A percentile compares a stretch with the other conserved stretches of the same genome.
Conservation (phyloP, 2,329 filamentous ascomycete species). For the Elsinoe fawcettii region DNA sequence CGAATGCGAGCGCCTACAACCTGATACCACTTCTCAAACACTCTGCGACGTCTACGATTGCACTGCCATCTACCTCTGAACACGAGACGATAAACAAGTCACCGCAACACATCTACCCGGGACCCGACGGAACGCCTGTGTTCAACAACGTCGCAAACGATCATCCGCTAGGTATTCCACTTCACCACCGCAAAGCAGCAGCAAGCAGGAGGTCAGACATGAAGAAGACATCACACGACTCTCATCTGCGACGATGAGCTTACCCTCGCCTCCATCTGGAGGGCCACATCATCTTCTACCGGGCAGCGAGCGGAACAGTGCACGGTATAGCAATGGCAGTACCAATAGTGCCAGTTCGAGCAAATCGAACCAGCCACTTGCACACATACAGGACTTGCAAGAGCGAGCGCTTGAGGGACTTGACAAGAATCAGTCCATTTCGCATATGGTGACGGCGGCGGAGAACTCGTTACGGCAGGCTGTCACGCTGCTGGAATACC, state of each 20-base stretch:
- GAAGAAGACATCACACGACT: not conserved
- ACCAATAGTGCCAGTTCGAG: constrained; percentile 12
- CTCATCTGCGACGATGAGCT: constrained; percentile 8
- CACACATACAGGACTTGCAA: constrained; percentile 39
- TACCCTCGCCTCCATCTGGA: constrained; percentile 15
- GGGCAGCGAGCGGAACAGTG: constrained; percentile 12
- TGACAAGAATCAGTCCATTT: constrained; percentile 23
- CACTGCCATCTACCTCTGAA: not conserved
- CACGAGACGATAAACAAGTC: too few relatives aligned
- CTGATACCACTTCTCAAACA: not conserved
- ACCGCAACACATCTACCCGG: not conserved
- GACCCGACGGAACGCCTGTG: not conserved
- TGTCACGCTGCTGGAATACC: constrained; percentile 53
- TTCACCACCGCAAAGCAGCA: not conserved
- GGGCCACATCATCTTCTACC: constrained; percentile 4
- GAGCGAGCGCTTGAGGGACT: constrained; percentile 33
- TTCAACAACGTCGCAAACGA: not conserved
- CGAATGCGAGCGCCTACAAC: constrained; percentile 4
- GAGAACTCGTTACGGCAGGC: constrained; percentile 42
- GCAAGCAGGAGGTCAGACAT: not conserved
- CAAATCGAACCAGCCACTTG: constrained; percentile 20
- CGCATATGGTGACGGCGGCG: constrained; percentile 35
- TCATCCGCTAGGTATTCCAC: not conserved
- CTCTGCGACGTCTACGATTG: not conserved
- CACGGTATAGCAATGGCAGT: constrained; percentile 18